phyloP scores from a whole-genome alignment of 1,139 yeast species.

The Ashbya aceris region DNA sequence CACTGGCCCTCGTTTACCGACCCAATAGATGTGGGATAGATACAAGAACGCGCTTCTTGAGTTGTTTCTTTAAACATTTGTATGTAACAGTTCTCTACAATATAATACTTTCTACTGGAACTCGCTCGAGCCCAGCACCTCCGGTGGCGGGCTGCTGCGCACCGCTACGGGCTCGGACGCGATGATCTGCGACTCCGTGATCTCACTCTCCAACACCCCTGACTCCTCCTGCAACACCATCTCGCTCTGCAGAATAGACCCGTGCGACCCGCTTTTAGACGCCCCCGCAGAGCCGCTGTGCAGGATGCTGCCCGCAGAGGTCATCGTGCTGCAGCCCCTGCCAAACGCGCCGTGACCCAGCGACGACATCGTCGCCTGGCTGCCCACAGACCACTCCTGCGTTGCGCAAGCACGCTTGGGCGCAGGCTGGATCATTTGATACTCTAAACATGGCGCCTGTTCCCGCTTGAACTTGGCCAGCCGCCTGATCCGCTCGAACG shows the following conservation, averaged over 20 bases:
- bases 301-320: slow-evolving; percentile 3
- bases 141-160: slow-evolving; percentile 7
- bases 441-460: neutral
- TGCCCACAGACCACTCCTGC: slow-evolving; percentile 1
- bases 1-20: too few species aligned
- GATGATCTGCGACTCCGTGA: neutral
- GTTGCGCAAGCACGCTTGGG: neutral
- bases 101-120: too few species aligned
- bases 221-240: neutral
- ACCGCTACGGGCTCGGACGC: slow-evolving; percentile 3
- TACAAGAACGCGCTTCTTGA: too few species aligned
- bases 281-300: neutral
- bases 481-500: slow-evolving; percentile 6
- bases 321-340: neutral
- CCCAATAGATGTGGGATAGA: too few species aligned
- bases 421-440: neutral
- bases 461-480: neutral
- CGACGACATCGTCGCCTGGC: slow-evolving; percentile 2
- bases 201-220: neutral
- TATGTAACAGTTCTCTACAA: too few species aligned
- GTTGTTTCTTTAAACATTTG: too few species aligned
- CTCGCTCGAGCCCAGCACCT: neutral
- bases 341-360: neutral
- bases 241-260: slow-evolving; percentile 8
- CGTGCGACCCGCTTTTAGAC: slow-evolving; percentile 2